Conservation (phyloP, 2,329 filamentous ascomycete species). For the Botryotinia globosa region DNA sequence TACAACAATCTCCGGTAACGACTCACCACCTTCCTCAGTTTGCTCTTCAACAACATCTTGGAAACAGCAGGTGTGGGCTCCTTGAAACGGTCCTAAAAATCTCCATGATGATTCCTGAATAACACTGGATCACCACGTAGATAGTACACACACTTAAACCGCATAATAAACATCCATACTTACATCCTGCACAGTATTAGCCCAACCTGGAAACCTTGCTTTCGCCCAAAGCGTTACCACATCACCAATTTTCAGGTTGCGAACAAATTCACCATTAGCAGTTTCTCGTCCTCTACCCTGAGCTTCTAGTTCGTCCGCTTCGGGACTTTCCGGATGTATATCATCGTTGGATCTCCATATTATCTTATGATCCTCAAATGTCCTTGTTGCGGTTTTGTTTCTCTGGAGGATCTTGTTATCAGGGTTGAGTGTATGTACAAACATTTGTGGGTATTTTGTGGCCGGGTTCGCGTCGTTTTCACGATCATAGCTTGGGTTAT, state of each 20-base stretch:
- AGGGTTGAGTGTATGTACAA: conserved; percentile 43
- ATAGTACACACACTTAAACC: conserved; percentile 32
- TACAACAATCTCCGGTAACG: neutral
- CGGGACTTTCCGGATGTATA: conserved; percentile 44
- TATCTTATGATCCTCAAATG: conserved; percentile 46
- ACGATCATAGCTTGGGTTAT: conserved; percentile 15
- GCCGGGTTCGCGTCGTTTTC: neutral
- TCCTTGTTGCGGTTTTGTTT: conserved; percentile 45
- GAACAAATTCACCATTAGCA: conserved; percentile 54
- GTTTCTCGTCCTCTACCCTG: conserved; percentile 51
- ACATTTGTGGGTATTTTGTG: conserved; percentile 19
- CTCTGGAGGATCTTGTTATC: conserved; percentile 44
- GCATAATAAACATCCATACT: conserved; percentile 61
- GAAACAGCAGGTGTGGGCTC: neutral
- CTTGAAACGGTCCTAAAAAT: neutral
- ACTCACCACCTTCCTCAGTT: neutral
- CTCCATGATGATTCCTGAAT: neutral
- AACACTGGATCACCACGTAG: neutral
- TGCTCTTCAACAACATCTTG: neutral
- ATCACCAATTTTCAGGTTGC: conserved; percentile 43
- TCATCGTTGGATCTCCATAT: conserved; percentile 54
- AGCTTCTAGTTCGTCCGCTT: conserved; percentile 38
- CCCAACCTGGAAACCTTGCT: conserved; percentile 51
- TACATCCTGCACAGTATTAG: conserved; percentile 49
- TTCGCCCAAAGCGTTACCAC: conserved; percentile 29